Percentiles rank a stretch among this genome's conserved stretches.
These are phyloP conservation scores for Babesia divergens DNA, from an alignment of 169 alveolate genomes.

Conservation along the genomic window DNA sequence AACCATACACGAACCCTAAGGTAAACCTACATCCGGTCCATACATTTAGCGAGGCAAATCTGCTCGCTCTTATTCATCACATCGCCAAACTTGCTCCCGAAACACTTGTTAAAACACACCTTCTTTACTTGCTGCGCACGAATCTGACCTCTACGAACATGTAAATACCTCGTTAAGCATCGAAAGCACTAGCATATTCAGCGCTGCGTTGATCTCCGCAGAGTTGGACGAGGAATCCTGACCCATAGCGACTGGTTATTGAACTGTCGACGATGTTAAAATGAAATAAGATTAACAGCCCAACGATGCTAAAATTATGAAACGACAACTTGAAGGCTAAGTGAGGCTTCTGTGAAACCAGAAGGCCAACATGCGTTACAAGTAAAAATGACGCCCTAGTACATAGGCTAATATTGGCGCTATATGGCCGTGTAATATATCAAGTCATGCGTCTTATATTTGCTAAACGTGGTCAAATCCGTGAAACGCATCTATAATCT, in stretches of 20 bases:
- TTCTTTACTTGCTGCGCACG: constrained; percentile 77
- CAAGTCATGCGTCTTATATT: no score
- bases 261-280: no score
- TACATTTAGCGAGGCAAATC: constrained; percentile 84
- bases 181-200: constrained; percentile 55
- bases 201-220: constrained; percentile 57
- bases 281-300: no score
- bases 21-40: constrained; percentile 83
- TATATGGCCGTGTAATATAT: no score
- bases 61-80: constrained; percentile 77
- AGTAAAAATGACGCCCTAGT: no score
- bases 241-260: background rate
- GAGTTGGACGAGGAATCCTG: constrained; percentile 20
- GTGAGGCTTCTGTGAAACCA: no score
- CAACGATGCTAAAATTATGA: no score
- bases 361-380: no score
- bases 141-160: background rate
- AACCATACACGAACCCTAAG: background rate
- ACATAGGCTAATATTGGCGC: no score
- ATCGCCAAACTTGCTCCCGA: constrained; percentile 77
- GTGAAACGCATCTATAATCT: no score
- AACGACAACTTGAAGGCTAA: no score
- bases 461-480: no score
- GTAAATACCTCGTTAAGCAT: constrained; percentile 65
- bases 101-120: constrained; percentile 84